Conservation (phyloP, 805 yeast genomes). For the Cyberlindnera meyerae region DNA sequence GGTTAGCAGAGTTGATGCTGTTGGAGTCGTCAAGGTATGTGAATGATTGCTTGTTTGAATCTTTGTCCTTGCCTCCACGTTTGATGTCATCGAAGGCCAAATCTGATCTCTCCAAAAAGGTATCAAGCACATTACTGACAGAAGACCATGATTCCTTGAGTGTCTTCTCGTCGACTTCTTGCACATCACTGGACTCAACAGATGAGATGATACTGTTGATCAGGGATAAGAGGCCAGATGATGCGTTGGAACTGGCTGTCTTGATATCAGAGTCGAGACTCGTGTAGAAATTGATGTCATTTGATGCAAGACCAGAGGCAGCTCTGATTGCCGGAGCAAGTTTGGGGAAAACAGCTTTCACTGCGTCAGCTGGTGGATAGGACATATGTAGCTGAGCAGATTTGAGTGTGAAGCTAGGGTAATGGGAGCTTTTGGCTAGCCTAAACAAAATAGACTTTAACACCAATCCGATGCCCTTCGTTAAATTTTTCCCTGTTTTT, state of each 20-base stretch:
- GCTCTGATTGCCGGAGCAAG: constrained; percentile 58
- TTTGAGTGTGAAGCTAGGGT: too few species aligned
- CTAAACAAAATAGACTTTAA: too few species aligned
- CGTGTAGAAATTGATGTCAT: constrained; percentile 73
- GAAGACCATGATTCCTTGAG: constrained; percentile 54
- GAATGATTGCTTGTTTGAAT: constrained; percentile 18
- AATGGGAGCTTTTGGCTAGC: too few species aligned
- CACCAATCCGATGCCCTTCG: too few species aligned
- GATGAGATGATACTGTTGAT: constrained; percentile 42
- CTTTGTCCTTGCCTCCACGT: constrained; percentile 13
- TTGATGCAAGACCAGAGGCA: constrained; percentile 65
- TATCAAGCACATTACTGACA: constrained; percentile 60
- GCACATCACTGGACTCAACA: constrained; percentile 26
- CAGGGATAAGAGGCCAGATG: constrained; percentile 38
- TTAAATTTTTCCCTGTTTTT: too few species aligned
- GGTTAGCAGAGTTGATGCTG: constrained; percentile 12
- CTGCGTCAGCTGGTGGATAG: constrained; percentile 1
- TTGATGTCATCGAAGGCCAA: constrained; percentile 48
- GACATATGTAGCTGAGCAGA: too few species aligned
- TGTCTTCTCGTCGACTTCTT: constrained; percentile 34
- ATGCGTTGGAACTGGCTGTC: constrained; percentile 34
- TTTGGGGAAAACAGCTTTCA: constrained; percentile 32
- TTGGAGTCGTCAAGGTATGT: constrained; percentile 49
- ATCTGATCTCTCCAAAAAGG: constrained; percentile 72
- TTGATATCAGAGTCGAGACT: constrained; percentile 51